These are phyloP conservation scores for Salix exigua DNA, from an alignment of 345 rosid genomes.

Conservation along the genomic window DNA sequence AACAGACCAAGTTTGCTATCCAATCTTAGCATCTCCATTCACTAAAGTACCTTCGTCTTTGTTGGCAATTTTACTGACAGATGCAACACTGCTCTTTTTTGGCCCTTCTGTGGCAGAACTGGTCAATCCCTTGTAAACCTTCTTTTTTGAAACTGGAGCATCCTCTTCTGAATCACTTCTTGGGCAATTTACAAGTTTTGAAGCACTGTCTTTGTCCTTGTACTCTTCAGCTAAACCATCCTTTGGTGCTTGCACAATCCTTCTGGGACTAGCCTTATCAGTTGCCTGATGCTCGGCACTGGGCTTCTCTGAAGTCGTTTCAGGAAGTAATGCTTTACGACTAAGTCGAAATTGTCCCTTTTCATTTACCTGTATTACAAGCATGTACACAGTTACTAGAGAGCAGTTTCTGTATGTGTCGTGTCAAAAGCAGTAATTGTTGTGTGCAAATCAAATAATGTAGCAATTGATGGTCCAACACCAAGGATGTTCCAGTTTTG, in stretches of 20 bases:
- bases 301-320: constrained; percentile 41
- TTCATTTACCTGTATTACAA: constrained; percentile 61
- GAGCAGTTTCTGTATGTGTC: neutral
- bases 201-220: constrained; percentile 19
- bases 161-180: constrained; percentile 36
- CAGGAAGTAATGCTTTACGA: constrained; percentile 79
- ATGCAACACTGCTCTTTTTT: constrained; percentile 34
- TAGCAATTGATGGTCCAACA: neutral
- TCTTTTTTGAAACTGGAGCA: constrained; percentile 44
- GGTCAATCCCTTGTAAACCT: constrained; percentile 46
- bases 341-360: constrained; percentile 98
- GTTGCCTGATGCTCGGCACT: constrained; percentile 32
- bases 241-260: constrained; percentile 14
- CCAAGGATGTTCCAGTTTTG: neutral
- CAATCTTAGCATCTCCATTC: constrained; percentile 58
- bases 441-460: neutral
- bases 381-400: neutral
- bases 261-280: neutral
- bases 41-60: constrained; percentile 49
- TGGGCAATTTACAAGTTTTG: constrained; percentile 32
- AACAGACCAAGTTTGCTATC: constrained; percentile 24
- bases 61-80: constrained; percentile 30
- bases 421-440: neutral
- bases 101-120: constrained; percentile 46
- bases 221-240: constrained; percentile 40